Evolutionary conservation across 768 basidiomycete genomes (phyloP).

Genomic region (Mycena latifolia): DNA sequence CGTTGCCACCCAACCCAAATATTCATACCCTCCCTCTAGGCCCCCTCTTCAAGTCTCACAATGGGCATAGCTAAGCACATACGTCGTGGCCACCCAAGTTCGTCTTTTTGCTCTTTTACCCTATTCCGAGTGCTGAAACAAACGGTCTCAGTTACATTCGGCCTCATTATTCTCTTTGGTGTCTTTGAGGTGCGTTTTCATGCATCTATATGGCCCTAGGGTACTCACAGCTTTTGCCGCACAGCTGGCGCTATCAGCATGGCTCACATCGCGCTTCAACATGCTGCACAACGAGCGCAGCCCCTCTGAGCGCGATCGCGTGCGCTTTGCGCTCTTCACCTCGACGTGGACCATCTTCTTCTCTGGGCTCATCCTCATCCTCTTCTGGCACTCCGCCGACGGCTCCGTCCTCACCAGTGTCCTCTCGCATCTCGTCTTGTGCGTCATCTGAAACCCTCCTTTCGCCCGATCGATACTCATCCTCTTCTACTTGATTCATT

Average conservation of each 20-base stretch:
- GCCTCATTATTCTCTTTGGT: conserved; percentile 67
- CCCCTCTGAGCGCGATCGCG: conserved; percentile 67
- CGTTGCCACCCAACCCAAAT: neutral
- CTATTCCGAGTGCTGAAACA: conserved; percentile 24
- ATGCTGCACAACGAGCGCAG: conserved; percentile 65
- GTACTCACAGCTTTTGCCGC: neutral
- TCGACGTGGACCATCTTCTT: conserved; percentile 79
- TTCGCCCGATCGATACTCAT: neutral
- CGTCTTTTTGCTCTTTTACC: conserved; percentile 33
- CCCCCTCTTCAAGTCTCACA: neutral
- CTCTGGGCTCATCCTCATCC: conserved; percentile 60
- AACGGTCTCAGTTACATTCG: conserved; percentile 59
- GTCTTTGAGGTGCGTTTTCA: conserved; percentile 69
- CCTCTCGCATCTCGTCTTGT: conserved; percentile 74
- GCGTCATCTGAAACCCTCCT: conserved; percentile 43
- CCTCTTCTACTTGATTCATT: neutral
- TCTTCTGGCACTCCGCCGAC: conserved; percentile 66
- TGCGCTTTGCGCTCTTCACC: conserved; percentile 75
- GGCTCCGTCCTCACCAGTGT: conserved; percentile 71
- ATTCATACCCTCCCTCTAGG: neutral
- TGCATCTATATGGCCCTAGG: too few relatives aligned
- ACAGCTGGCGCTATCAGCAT: conserved; percentile 80
- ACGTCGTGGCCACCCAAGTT: conserved; percentile 70
- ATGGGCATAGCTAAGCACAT: conserved; percentile 54
- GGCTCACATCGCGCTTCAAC: conserved; percentile 76